Percentiles rank a stretch among this genome's conserved stretches.
Evolutionary conservation across 164 flowering plant genomes (phyloP).

Genomic region (Chimonanthus praecox): DNA sequence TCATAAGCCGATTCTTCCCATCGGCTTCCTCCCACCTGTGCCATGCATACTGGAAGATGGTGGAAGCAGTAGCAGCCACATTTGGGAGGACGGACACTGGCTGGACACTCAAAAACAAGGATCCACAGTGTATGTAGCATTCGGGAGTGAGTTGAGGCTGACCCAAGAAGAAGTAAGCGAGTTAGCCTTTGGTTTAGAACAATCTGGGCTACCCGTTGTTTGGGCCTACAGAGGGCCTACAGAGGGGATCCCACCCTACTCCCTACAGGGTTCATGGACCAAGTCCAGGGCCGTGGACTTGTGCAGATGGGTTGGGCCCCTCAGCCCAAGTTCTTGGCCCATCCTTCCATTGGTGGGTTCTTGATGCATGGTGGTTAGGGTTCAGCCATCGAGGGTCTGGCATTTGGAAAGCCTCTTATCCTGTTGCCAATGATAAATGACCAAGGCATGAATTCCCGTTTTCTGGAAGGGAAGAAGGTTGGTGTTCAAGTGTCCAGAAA

Average conservation of each 20-base stretch:
- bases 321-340: constrained; percentile 32
- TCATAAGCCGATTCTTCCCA: constrained; percentile 14
- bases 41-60: not conserved
- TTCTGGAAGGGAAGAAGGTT: constrained; percentile 33
- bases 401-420: constrained; percentile 19
- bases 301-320: constrained; percentile 40
- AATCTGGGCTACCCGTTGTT: constrained; percentile 30
- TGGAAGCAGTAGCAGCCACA: not conserved
- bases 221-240: constrained; percentile 42
- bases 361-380: constrained; percentile 46
- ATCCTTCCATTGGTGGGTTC: constrained; percentile 34
- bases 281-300: constrained; percentile 21
- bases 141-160: constrained; percentile 27
- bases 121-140: constrained; percentile 25
- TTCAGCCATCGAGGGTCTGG: constrained; percentile 34
- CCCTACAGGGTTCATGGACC: constrained; percentile 32
- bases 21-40: constrained; percentile 9
- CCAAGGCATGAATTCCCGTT: constrained; percentile 28
- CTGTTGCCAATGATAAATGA: constrained; percentile 28
- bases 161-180: constrained; percentile 21
- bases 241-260: constrained; percentile 12
- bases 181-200: constrained; percentile 27
- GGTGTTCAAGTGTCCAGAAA: constrained; percentile 35
- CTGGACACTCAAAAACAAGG: constrained; percentile 2
- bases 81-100: constrained; percentile 26